Evolutionary conservation across 768 basidiomycete species (phyloP).

Genomic region (Kwoniella pini): DNA sequence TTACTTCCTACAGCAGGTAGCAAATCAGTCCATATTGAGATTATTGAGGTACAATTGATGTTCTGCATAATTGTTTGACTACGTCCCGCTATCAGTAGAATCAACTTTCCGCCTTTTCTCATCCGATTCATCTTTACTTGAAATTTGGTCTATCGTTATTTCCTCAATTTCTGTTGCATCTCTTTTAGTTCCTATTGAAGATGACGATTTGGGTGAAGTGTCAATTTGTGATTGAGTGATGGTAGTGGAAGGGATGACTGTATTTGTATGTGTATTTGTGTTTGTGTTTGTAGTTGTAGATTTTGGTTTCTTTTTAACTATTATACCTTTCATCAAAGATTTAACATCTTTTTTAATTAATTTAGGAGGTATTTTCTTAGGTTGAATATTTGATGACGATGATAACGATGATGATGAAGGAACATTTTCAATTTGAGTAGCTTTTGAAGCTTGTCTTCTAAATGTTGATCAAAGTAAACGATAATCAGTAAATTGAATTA

Average conservation of each 20-base stretch:
- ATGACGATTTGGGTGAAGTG: neutral
- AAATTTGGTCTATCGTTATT: neutral
- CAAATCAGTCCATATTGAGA: too few relatives aligned
- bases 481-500: too few relatives aligned
- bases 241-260: neutral
- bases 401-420: constrained; percentile 6
- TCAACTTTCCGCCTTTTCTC: constrained; percentile 7
- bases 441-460: constrained; percentile 35
- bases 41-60: too few relatives aligned
- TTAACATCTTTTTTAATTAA: constrained; percentile 51
- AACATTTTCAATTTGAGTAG: constrained; percentile 14
- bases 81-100: too few relatives aligned
- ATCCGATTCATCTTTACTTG: neutral
- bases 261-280: neutral
- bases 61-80: too few relatives aligned
- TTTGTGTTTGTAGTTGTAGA: neutral
- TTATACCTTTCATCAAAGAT: constrained; percentile 50
- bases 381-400: constrained; percentile 7
- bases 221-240: neutral
- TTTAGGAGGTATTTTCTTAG: constrained; percentile 36
- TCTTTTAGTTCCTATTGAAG: constrained; percentile 10
- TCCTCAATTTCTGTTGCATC: constrained; percentile 3
- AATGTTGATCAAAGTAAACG: too few relatives aligned
- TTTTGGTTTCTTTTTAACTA: constrained; percentile 53
- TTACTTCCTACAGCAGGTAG: too few relatives aligned